phyloP scores from a whole-genome alignment of 148 eudicot species.

The Salicornia ramosissima region DNA sequence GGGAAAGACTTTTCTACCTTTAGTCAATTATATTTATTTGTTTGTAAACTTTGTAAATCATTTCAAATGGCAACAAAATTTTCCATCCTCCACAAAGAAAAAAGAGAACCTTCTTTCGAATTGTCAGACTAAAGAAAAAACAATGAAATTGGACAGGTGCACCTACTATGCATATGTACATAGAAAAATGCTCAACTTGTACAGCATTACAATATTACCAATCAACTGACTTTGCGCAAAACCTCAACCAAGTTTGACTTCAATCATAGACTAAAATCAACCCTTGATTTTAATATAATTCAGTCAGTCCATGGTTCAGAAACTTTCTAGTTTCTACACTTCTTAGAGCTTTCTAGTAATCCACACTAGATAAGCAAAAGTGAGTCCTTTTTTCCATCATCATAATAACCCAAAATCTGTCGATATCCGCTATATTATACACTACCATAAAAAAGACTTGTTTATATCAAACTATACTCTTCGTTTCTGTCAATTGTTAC shows the following conservation, averaged over 20 bases:
- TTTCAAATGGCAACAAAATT: background rate
- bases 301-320: background rate
- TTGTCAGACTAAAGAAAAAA: background rate
- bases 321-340: background rate
- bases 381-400: background rate
- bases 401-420: background rate
- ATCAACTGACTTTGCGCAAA: slow-evolving; percentile 2
- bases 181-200: background rate
- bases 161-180: slow-evolving; percentile 1
- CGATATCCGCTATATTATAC: background rate
- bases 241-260: slow-evolving; percentile 10
- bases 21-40: slow-evolving; percentile 26
- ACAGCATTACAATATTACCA: background rate
- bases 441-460: background rate
- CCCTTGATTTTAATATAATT: background rate
- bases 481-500: slow-evolving; percentile 7
- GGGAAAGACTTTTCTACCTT: slow-evolving; percentile 17
- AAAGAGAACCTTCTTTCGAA: background rate
- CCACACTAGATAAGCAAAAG: background rate
- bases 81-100: background rate
- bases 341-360: background rate
- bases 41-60: slow-evolving; percentile 4
- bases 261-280: background rate
- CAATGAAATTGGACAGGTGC: slow-evolving; percentile 13
- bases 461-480: background rate